A percentile compares a stretch with the other conserved stretches of the same genome.
Evolutionary conservation across 164 flowering plant genomes (phyloP).

Genomic region (Vitis cinerea): DNA sequence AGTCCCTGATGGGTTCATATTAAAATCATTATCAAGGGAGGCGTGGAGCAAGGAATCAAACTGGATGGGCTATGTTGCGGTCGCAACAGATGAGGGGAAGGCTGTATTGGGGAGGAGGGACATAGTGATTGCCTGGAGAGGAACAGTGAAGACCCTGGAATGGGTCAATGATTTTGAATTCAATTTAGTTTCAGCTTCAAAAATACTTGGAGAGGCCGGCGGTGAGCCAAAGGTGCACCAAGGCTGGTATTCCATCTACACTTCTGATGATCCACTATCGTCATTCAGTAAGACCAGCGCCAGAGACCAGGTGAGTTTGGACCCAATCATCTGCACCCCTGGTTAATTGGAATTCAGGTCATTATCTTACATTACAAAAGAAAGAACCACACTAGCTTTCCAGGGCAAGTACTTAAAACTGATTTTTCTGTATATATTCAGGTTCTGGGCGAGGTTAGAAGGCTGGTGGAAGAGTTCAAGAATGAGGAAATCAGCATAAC

Average conservation of each 20-base stretch:
- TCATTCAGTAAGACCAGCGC: conserved; percentile 47
- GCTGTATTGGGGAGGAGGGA: conserved; percentile 47
- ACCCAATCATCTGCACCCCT: too few species aligned
- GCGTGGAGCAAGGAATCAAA: conserved; percentile 64
- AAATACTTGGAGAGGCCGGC: conserved; percentile 15
- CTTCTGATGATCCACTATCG: conserved; percentile 38
- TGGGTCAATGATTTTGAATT: conserved; percentile 45
- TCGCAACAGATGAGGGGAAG: conserved; percentile 42
- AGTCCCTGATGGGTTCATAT: conserved; percentile 46
- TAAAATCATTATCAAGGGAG: conserved; percentile 41
- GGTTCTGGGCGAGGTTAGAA: conserved; percentile 61
- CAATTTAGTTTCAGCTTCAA: conserved; percentile 31
- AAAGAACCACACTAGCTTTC: too few species aligned
- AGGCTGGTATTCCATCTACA: conserved; percentile 63
- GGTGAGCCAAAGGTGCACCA: conserved; percentile 34
- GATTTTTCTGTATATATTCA: conserved; percentile 10
- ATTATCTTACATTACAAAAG: too few species aligned
- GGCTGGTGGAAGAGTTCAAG: conserved; percentile 54
- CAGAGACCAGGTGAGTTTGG: conserved; percentile 47
- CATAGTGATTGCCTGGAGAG: conserved; percentile 53
- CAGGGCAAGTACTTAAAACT: too few species aligned
- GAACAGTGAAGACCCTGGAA: conserved; percentile 35
- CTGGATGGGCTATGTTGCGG: conserved; percentile 62
- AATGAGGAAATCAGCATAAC: conserved; percentile 61
- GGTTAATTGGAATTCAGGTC: too few species aligned